Conservation (phyloP, 495 filamentous ascomycete species). For the Trypethelium eluteriae region DNA sequence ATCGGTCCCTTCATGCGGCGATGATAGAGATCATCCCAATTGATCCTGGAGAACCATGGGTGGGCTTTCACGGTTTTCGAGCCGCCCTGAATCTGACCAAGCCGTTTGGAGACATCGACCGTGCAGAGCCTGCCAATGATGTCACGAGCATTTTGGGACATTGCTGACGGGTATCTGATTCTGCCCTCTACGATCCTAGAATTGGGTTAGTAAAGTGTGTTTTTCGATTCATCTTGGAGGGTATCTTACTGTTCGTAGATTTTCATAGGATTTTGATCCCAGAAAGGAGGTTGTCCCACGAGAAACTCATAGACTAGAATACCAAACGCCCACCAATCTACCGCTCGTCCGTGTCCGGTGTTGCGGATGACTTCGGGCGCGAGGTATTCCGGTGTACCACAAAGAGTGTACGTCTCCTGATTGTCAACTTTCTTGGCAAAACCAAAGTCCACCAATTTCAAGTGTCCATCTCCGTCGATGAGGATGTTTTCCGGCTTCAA, state of each 20-base stretch:
- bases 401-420: constrained; percentile 88
- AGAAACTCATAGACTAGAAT: constrained; percentile 95
- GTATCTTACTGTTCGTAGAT: constrained; percentile 75
- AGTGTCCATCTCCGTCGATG: constrained; percentile 82
- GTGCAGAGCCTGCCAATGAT: constrained; percentile 83
- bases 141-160: constrained; percentile 69
- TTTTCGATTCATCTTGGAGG: not conserved
- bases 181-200: constrained; percentile 65
- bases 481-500: constrained; percentile 95
- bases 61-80: constrained; percentile 75
- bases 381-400: constrained; percentile 93
- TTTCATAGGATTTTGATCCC: constrained; percentile 91
- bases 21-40: constrained; percentile 76
- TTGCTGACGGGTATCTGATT: constrained; percentile 58
- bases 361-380: constrained; percentile 95
- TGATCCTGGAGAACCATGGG: constrained; percentile 73
- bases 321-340: constrained; percentile 99
- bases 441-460: constrained; percentile 97
- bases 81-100: constrained; percentile 84
- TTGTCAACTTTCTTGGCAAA: constrained; percentile 78
- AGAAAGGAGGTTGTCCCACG: constrained; percentile 93
- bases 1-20: constrained; percentile 69
- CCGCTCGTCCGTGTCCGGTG: constrained; percentile 81
- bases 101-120: constrained; percentile 74
- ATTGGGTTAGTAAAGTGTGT: not conserved